phyloP scores from a whole-genome alignment of 2,329 filamentous ascomycete genomes.

The Apiospora malaysiana region DNA sequence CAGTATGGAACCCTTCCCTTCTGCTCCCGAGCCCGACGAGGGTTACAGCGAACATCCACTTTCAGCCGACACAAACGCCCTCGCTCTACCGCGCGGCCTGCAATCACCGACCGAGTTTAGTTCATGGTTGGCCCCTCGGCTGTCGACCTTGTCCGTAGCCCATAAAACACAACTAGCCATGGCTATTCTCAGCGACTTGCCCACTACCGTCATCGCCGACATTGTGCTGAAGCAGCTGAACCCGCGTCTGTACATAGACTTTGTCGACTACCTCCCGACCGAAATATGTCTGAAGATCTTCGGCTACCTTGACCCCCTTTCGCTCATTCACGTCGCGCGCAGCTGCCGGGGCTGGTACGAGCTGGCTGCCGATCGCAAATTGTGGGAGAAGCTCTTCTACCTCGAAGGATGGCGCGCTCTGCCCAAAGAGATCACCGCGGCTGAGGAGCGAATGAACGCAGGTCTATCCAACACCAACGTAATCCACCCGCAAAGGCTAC shows the following conservation, averaged over 20 bases:
- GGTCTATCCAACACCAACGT: constrained; percentile 45
- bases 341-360: constrained; percentile 84
- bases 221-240: constrained; percentile 78
- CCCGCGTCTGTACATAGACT: constrained; percentile 90
- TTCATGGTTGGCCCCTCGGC: constrained; percentile 56
- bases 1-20: constrained; percentile 54
- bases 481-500: constrained; percentile 48
- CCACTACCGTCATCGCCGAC: constrained; percentile 78
- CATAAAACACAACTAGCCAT: constrained; percentile 73
- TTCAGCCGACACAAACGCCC: constrained; percentile 46
- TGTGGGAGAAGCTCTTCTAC: constrained; percentile 86
- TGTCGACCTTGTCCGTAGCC: constrained; percentile 54
- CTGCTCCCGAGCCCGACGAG: constrained; percentile 73
- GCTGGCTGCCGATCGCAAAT: constrained; percentile 78
- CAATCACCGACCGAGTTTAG: constrained; percentile 52
- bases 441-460: constrained; percentile 66
- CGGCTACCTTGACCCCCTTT: constrained; percentile 80
- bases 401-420: constrained; percentile 86
- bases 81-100: constrained; percentile 42
- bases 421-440: constrained; percentile 66
- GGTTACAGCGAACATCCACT: constrained; percentile 83
- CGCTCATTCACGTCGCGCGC: constrained; percentile 78
- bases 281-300: constrained; percentile 93
- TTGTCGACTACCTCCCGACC: constrained; percentile 81
- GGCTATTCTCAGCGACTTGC: constrained; percentile 76